These are phyloP conservation scores for Fraxinus albicans DNA, from an alignment of 305 asterid genomes.

Conservation along the genomic window DNA sequence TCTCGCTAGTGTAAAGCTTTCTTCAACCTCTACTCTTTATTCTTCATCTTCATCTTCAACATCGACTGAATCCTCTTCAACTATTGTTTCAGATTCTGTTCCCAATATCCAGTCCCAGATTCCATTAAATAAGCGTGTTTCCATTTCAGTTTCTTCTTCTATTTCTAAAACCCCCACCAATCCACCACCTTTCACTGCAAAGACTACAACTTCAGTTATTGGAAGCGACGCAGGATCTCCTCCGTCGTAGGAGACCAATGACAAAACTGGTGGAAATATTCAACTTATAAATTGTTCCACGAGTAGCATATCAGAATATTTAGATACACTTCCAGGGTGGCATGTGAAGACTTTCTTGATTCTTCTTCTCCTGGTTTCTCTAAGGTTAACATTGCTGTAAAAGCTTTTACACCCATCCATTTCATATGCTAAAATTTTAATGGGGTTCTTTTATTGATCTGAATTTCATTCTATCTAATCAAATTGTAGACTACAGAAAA, in stretches of 20 bases:
- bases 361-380: slow-evolving; percentile 44
- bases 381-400: slow-evolving; percentile 48
- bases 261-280: background rate
- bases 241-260: background rate
- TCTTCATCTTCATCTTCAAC: slow-evolving; percentile 23
- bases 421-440: background rate
- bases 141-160: background rate
- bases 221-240: slow-evolving; percentile 1
- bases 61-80: slow-evolving; percentile 16
- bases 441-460: background rate
- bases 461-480: background rate
- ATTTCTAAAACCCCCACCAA: slow-evolving; percentile 13
- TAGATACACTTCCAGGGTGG: slow-evolving; percentile 84
- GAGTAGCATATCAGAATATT: slow-evolving; percentile 73
- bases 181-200: slow-evolving; percentile 21
- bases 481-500: slow-evolving; percentile 42
- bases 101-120: slow-evolving; percentile 29
- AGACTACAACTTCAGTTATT: slow-evolving; percentile 20
- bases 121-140: slow-evolving; percentile 19
- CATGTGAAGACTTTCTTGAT: slow-evolving; percentile 84
- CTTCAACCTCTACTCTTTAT: slow-evolving; percentile 45
- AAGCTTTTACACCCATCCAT: background rate
- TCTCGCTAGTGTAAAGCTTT: slow-evolving; percentile 63
- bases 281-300: slow-evolving; percentile 30
- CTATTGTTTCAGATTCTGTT: slow-evolving; percentile 29